Evolutionary conservation across 2,329 filamentous ascomycete genomes (phyloP).

Genomic region (Colletotrichum chlorophyti): DNA sequence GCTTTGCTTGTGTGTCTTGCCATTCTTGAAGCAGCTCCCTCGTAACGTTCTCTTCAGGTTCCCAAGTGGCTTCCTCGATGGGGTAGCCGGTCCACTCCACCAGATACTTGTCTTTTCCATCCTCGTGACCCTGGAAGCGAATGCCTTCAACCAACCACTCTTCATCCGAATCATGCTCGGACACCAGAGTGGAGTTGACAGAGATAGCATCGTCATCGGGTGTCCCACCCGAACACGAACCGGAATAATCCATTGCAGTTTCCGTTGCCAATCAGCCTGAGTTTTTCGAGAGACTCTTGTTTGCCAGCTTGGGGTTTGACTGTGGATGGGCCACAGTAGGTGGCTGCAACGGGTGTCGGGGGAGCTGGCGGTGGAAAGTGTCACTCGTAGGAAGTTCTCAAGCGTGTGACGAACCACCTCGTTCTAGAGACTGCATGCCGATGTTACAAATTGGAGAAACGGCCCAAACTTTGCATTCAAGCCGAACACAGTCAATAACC

Average conservation of each 20-base stretch:
- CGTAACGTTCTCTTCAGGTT: conserved; percentile 52
- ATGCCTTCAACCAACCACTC: conserved; percentile 60
- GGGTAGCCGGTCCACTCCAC: conserved; percentile 45
- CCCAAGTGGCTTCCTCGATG: conserved; percentile 53
- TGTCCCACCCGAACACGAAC: conserved; percentile 13
- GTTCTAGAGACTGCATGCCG: no score
- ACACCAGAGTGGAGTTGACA: conserved; percentile 41
- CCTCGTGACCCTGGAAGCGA: conserved; percentile 25
- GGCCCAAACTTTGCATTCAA: no score
- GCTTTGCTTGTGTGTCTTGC: conserved; percentile 47
- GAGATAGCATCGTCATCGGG: conserved; percentile 36
- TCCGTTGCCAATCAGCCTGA: neutral
- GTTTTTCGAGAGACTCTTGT: no score
- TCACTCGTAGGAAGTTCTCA: no score
- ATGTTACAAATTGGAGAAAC: no score
- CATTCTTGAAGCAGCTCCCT: conserved; percentile 48
- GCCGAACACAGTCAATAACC: neutral
- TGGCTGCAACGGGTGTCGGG: no score
- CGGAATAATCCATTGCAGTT: conserved; percentile 8
- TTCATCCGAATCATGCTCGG: conserved; percentile 43
- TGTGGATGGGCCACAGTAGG: no score
- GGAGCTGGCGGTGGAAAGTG: no score
- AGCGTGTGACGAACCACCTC: no score
- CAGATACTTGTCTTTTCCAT: conserved; percentile 39
- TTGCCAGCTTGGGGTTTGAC: neutral